A percentile compares a stretch with the other conserved stretches of the same genome.
These are phyloP conservation scores for Heracleum sosnowskyi DNA, from an alignment of 129 eudicot species.

Conservation along the genomic window DNA sequence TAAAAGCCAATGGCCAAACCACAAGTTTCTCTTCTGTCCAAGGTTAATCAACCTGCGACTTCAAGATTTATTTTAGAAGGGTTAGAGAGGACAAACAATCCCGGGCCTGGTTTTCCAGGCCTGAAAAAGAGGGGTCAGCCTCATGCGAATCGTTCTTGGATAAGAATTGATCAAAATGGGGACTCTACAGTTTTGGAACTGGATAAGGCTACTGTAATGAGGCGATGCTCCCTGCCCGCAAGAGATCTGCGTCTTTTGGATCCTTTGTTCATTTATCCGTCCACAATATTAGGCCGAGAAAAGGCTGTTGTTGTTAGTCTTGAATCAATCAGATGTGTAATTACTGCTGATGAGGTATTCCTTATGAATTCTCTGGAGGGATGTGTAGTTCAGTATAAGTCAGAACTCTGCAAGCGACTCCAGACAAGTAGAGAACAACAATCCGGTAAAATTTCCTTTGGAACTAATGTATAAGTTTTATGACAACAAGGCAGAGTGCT, in stretches of 20 bases:
- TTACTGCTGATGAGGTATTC: conserved; percentile 94
- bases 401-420: conserved; percentile 81
- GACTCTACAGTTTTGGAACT: conserved; percentile 68
- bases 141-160: conserved; percentile 90
- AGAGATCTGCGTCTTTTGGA: conserved; percentile 97
- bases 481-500: not conserved
- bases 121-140: conserved; percentile 80
- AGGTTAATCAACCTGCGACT: conserved; percentile 29
- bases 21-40: conserved; percentile 27
- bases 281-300: conserved; percentile 87
- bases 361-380: conserved; percentile 90
- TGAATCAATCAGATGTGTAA: conserved; percentile 90
- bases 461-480: not conserved
- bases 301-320: conserved; percentile 92
- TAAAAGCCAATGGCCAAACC: conserved; percentile 50
- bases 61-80: conserved; percentile 36
- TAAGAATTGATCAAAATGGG: conserved; percentile 73
- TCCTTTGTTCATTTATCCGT: conserved; percentile 88
- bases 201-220: conserved; percentile 79
- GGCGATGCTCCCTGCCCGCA: conserved; percentile 88
- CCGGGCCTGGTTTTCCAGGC: conserved; percentile 54
- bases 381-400: conserved; percentile 61
- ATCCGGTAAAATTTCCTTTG: conserved; percentile 40
- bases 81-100: conserved; percentile 28
- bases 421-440: conserved; percentile 63